Percentiles rank a stretch among this genome's conserved stretches.
These are phyloP conservation scores for Ogataea pini DNA, from an alignment of 805 yeast species.

Conservation along the genomic window DNA sequence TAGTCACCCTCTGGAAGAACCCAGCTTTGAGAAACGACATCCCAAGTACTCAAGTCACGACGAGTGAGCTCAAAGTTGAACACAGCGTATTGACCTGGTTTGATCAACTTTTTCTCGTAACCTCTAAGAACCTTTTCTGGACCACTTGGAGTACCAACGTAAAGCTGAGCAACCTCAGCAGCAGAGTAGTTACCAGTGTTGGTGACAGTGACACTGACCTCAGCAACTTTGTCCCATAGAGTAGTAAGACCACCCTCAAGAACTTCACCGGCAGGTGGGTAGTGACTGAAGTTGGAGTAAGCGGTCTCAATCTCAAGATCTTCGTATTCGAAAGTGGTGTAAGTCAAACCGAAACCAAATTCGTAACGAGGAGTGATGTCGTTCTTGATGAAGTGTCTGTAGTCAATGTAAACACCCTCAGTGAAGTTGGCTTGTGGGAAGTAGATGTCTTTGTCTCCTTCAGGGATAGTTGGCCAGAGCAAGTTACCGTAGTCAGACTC, in stretches of 20 bases:
- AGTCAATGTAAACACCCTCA: constrained; percentile 53
- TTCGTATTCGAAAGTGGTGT: constrained; percentile 43
- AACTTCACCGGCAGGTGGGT: constrained; percentile 7
- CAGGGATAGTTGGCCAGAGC: constrained; percentile 32
- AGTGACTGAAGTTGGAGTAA: constrained; percentile 5
- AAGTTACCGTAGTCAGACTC: constrained; percentile 43
- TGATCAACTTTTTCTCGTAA: constrained; percentile 42
- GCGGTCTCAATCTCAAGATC: constrained; percentile 19
- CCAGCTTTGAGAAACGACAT: constrained; percentile 45
- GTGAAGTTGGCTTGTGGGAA: constrained; percentile 47
- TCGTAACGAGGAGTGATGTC: constrained; percentile 58
- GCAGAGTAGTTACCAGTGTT: constrained; percentile 43
- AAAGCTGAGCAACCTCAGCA: constrained; percentile 45
- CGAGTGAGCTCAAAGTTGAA: constrained; percentile 40
- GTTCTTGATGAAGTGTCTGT: constrained; percentile 57
- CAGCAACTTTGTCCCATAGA: constrained; percentile 44
- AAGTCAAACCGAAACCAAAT: constrained; percentile 64
- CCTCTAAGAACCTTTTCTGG: constrained; percentile 46
- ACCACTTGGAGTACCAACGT: constrained; percentile 44
- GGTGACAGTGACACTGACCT: constrained; percentile 39
- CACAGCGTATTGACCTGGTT: constrained; percentile 34
- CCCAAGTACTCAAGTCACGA: constrained; percentile 48
- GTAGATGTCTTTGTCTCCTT: constrained; percentile 32
- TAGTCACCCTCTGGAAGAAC: constrained; percentile 46
- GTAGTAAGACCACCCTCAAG: constrained; percentile 43